A percentile compares a stretch with the other conserved stretches of the same genome.
phyloP scores from a whole-genome alignment of 345 rosid genomes.

The Acer negundo region DNA sequence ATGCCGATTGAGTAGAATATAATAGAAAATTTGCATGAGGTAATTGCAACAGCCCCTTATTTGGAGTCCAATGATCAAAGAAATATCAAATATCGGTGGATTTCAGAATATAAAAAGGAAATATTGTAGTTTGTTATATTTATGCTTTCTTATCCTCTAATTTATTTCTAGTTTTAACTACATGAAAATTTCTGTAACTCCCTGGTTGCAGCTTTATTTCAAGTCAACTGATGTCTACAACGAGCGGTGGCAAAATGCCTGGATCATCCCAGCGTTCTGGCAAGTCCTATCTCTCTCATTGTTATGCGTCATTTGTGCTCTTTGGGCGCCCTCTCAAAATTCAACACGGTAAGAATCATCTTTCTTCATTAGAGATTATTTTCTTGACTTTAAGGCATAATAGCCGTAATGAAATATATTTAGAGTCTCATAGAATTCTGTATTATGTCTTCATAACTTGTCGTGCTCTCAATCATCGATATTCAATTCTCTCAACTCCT shows the following conservation, averaged over 20 bases:
- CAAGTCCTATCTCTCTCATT: constrained; percentile 86
- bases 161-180: neutral
- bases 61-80: neutral
- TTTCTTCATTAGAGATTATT: neutral
- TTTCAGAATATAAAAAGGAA: neutral
- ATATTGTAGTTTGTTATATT: neutral
- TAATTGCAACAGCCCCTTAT: no score
- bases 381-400: neutral
- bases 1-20: neutral
- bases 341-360: constrained; percentile 61
- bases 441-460: neutral
- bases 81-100: no score
- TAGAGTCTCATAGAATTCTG: no score
- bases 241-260: constrained; percentile 91
- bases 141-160: neutral
- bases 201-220: constrained; percentile 77
- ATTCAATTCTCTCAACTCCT: constrained; percentile 5
- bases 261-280: constrained; percentile 98
- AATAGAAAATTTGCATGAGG: neutral
- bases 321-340: constrained; percentile 95
- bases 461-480: neutral
- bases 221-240: constrained; percentile 88
- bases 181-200: neutral
- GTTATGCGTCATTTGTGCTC: constrained; percentile 77
- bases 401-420: no score